These are phyloP conservation scores for Kickxella alabastrina DNA, from an alignment of 192 early-diverging fungal genomes.

Conservation along the genomic window DNA sequence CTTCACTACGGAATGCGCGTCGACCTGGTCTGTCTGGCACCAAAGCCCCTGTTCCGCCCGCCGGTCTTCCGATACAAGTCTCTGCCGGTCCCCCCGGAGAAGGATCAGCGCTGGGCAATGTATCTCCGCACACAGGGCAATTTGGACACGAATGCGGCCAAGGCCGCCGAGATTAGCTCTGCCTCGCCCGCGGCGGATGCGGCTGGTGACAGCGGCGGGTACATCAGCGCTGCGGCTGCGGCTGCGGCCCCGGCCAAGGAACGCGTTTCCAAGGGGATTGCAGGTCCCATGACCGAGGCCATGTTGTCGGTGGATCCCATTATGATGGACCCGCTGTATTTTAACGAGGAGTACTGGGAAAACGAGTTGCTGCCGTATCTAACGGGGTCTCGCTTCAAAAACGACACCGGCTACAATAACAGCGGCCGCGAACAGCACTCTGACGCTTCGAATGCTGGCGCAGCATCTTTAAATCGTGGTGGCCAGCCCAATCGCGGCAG, in stretches of 20 bases:
- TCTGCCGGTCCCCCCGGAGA: conserved; percentile 32
- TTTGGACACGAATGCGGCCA: conserved; percentile 11
- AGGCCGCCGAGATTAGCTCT: conserved; percentile 10
- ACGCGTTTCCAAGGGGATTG: conserved; percentile 12
- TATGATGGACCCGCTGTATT: conserved; percentile 44
- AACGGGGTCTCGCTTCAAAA: background rate
- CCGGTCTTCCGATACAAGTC: conserved; percentile 83
- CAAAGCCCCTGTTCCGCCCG: conserved; percentile 80
- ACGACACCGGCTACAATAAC: background rate
- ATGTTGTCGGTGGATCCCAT: conserved; percentile 31
- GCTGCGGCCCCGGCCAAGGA: conserved; percentile 19
- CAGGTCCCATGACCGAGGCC: conserved; percentile 5
- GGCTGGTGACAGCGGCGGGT: conserved; percentile 3
- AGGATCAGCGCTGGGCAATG: conserved; percentile 32
- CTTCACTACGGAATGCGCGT: conserved; percentile 84
- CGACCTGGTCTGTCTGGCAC: conserved; percentile 88
- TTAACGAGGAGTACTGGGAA: conserved; percentile 44
- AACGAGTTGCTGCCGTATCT: conserved; percentile 19
- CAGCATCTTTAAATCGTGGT: background rate
- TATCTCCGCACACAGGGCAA: conserved; percentile 1
- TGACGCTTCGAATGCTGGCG: background rate
- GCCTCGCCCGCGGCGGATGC: conserved; percentile 35
- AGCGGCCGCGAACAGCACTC: background rate
- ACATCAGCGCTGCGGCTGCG: background rate
- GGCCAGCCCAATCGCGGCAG: background rate